phyloP scores from a whole-genome alignment of 78 protist species.

The Planoprotostelium fungivorum region DNA sequence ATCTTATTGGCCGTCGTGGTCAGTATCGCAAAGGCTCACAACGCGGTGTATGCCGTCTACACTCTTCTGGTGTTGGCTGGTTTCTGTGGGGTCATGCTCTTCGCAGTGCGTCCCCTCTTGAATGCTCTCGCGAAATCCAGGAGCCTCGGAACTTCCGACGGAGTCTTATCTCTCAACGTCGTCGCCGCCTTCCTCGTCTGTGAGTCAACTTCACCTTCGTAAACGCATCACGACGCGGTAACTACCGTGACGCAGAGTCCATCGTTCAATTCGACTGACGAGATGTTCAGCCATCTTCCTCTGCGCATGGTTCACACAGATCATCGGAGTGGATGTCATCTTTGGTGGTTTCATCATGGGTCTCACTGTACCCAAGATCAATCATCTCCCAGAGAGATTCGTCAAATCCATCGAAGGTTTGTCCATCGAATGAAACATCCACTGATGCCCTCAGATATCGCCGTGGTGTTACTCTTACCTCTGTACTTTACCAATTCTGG shows the following conservation, averaged over 20 bases:
- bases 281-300: conserved; percentile 7
- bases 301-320: conserved; percentile 47
- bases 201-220: not conserved
- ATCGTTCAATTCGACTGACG: too few relatives aligned
- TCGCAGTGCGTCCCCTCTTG: not conserved
- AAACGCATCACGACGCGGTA: too few relatives aligned
- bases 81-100: conserved; percentile 35
- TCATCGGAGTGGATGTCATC: conserved; percentile 66
- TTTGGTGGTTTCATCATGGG: conserved; percentile 68
- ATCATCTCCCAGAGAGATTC: conserved; percentile 9
- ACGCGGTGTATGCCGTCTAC: conserved; percentile 43
- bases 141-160: not conserved
- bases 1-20: conserved; percentile 62
- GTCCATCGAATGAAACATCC: not conserved
- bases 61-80: conserved; percentile 35
- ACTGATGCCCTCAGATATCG: conserved; percentile 3
- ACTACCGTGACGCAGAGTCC: too few relatives aligned
- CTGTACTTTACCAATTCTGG: conserved; percentile 65
- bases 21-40: not conserved
- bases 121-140: not conserved
- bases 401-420: conserved; percentile 34
- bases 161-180: not conserved
- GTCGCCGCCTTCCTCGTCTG: not conserved
- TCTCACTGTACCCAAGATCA: conserved; percentile 29
- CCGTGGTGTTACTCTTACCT: conserved; percentile 46